These are phyloP conservation scores for Saccharomycopsis sp. DNA, from an alignment of 805 yeast species.

Conservation along the genomic window DNA sequence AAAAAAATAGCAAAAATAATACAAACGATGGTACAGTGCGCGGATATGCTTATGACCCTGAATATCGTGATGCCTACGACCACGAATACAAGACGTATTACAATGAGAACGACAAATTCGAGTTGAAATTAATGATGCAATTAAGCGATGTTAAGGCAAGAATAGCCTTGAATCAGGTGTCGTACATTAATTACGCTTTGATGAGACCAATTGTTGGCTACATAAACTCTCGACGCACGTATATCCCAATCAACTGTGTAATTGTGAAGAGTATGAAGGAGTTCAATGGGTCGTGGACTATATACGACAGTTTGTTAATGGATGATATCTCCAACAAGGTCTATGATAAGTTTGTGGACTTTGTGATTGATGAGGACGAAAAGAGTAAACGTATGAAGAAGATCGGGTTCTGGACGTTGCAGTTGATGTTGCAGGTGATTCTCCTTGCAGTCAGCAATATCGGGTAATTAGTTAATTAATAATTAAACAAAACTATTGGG, in stretches of 20 bases:
- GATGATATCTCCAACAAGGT: constrained; percentile 86
- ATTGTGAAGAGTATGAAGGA: constrained; percentile 73
- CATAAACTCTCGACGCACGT: constrained; percentile 83
- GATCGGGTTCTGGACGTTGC: constrained; percentile 91
- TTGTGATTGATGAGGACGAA: constrained; percentile 82
- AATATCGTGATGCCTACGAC: constrained; percentile 21
- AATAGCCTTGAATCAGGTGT: constrained; percentile 82
- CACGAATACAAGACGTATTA: constrained; percentile 23
- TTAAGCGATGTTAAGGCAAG: constrained; percentile 83
- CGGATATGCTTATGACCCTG: background rate
- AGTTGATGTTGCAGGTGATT: constrained; percentile 71
- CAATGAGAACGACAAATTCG: constrained; percentile 45
- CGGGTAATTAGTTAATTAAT: constrained; percentile 25
- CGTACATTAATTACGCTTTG: constrained; percentile 87
- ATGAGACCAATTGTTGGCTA: constrained; percentile 94
- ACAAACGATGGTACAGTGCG: background rate
- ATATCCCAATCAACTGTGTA: constrained; percentile 79
- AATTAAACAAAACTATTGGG: too few relatives aligned
- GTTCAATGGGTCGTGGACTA: constrained; percentile 95
- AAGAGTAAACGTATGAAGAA: constrained; percentile 65
- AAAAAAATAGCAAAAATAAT: background rate
- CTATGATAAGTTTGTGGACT: constrained; percentile 82
- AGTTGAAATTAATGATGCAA: constrained; percentile 72
- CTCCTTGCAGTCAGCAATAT: constrained; percentile 78
- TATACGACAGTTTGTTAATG: constrained; percentile 85